phyloP scores from a whole-genome alignment of 2,329 filamentous ascomycete genomes.

The Erysiphe pulchra region DNA sequence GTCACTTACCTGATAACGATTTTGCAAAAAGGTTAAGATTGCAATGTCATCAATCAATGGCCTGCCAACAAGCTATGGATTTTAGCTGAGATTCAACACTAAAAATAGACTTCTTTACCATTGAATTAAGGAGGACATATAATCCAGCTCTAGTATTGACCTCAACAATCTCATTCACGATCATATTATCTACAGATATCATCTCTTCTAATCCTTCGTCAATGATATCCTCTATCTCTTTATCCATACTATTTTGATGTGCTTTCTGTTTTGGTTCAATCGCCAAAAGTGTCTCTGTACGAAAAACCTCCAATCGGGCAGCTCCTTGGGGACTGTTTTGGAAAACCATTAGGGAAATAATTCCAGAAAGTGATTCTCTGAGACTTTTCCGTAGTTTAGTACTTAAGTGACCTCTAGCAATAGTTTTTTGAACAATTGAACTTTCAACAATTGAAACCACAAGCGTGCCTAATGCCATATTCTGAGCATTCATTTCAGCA shows the following conservation, averaged over 20 bases:
- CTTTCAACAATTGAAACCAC: constrained; percentile 37
- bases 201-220: constrained; percentile 30
- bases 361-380: constrained; percentile 21
- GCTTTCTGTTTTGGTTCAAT: constrained; percentile 29
- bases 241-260: constrained; percentile 19
- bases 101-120: constrained; percentile 25
- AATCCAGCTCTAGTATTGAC: constrained; percentile 58
- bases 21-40: constrained; percentile 58
- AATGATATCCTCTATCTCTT: constrained; percentile 29
- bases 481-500: constrained; percentile 31
- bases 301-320: constrained; percentile 27
- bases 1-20: constrained; percentile 49
- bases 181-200: constrained; percentile 16
- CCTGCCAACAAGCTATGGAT: constrained; percentile 45
- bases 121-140: constrained; percentile 63
- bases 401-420: constrained; percentile 23
- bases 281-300: constrained; percentile 26
- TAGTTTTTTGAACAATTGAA: constrained; percentile 23
- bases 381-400: constrained; percentile 26
- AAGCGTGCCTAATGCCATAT: constrained; percentile 37
- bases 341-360: constrained; percentile 26
- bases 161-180: constrained; percentile 38
- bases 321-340: constrained; percentile 27
- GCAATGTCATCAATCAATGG: constrained; percentile 61
- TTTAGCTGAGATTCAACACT: constrained; percentile 8